Evolutionary conservation across 768 basidiomycete genomes (phyloP).

Genomic region (Tricholomella constricta): DNA sequence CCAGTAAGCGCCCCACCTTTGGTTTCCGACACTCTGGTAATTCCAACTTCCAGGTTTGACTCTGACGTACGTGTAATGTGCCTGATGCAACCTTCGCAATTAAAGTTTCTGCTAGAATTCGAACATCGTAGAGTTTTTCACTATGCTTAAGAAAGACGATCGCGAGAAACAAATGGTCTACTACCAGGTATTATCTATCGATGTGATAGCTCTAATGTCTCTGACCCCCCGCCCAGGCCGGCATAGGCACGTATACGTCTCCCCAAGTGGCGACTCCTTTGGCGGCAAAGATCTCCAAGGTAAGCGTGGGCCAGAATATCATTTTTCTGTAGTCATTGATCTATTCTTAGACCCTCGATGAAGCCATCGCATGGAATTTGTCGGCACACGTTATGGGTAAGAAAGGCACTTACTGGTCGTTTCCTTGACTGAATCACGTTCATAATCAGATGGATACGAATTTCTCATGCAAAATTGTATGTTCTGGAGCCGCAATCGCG

Average conservation of each 20-base stretch:
- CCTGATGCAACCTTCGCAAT: neutral
- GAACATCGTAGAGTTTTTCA: slow-evolving; percentile 41
- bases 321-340: neutral
- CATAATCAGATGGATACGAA: slow-evolving; percentile 48
- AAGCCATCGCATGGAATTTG: slow-evolving; percentile 49
- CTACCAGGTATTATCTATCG: slow-evolving; percentile 33
- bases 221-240: slow-evolving; percentile 31
- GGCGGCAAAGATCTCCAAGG: slow-evolving; percentile 35
- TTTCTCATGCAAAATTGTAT: slow-evolving; percentile 62
- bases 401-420: neutral
- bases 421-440: neutral
- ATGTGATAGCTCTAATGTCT: neutral
- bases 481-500: slow-evolving; percentile 3
- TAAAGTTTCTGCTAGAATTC: slow-evolving; percentile 30
- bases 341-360: slow-evolving; percentile 36
- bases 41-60: slow-evolving; percentile 19
- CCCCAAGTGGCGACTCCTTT: slow-evolving; percentile 53
- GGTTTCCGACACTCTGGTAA: neutral
- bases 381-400: slow-evolving; percentile 53
- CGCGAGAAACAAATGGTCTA: slow-evolving; percentile 40
- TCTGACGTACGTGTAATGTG: slow-evolving; percentile 18
- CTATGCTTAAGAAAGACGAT: slow-evolving; percentile 39
- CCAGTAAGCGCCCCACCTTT: slow-evolving; percentile 27
- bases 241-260: slow-evolving; percentile 61
- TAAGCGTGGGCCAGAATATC: slow-evolving; percentile 1